phyloP scores from a whole-genome alignment of 371 early-diverging fungal species.

The Zancudomyces culisetae region DNA sequence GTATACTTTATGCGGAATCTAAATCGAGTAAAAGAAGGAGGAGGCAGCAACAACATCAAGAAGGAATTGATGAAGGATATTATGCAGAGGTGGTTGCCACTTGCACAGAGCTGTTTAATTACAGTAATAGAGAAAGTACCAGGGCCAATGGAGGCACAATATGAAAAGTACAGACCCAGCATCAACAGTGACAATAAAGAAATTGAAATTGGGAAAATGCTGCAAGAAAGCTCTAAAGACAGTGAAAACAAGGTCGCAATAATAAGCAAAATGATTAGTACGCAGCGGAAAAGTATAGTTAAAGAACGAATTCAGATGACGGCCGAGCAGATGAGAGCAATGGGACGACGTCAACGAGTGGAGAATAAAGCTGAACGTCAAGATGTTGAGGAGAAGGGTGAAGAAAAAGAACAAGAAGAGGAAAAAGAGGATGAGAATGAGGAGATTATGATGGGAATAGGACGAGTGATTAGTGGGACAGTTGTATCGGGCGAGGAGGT shows the following conservation, averaged over 20 bases:
- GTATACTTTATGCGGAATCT: too few species aligned
- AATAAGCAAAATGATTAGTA: conserved; percentile 83
- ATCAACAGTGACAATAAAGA: conserved; percentile 43
- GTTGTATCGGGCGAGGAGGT: conserved; percentile 68
- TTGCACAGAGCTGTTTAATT: conserved; percentile 51
- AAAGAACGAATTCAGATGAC: conserved; percentile 46
- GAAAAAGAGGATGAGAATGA: conserved; percentile 19
- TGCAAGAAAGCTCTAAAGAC: conserved; percentile 4
- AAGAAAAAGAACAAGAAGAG: not conserved
- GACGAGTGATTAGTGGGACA: conserved; percentile 80
- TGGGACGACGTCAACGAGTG: conserved; percentile 27
- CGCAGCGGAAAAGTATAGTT: conserved; percentile 52
- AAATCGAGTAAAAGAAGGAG: conserved; percentile 61
- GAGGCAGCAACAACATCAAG: too few species aligned
- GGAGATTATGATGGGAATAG: conserved; percentile 66
- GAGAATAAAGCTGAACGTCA: not conserved
- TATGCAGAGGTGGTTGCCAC: conserved; percentile 65
- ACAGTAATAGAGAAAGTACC: conserved; percentile 78
- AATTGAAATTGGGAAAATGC: conserved; percentile 22
- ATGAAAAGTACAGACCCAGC: conserved; percentile 52
- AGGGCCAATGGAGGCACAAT: conserved; percentile 65
- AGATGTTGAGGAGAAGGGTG: not conserved
- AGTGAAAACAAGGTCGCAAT: conserved; percentile 47
- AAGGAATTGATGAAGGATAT: conserved; percentile 50
- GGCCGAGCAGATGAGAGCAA: conserved; percentile 81